These are phyloP conservation scores for button mushroom (Agaricus bisporus) DNA, from an alignment of 768 basidiomycete genomes.

Conservation along the genomic window DNA sequence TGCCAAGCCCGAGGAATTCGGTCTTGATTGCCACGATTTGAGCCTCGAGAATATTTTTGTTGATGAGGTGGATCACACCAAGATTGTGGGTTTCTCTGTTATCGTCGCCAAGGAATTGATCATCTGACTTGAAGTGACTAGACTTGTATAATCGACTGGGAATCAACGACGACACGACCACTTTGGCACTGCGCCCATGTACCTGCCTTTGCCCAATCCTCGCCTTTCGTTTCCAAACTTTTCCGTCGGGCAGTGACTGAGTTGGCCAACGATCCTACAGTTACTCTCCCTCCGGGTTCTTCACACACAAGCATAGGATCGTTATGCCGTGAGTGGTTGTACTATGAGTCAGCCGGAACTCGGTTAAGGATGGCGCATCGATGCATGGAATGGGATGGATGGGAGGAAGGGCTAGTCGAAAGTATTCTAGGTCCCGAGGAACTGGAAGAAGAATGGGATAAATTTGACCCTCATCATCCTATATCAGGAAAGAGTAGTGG, in stretches of 20 bases:
- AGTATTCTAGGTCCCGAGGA: slow-evolving; percentile 72
- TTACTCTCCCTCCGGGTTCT: slow-evolving; percentile 14
- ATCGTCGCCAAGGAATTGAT: slow-evolving; percentile 1
- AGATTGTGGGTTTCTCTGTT: slow-evolving; percentile 51
- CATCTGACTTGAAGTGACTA: slow-evolving; percentile 20
- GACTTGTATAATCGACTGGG: slow-evolving; percentile 90
- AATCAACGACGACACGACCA: slow-evolving; percentile 83
- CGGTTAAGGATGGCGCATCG: slow-evolving; percentile 73
- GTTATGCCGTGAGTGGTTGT: slow-evolving; percentile 66
- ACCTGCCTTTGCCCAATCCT: slow-evolving; percentile 74
- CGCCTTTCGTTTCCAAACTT: slow-evolving; percentile 64
- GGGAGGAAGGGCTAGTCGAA: slow-evolving; percentile 80
- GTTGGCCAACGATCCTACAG: slow-evolving; percentile 29
- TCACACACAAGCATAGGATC: slow-evolving; percentile 20
- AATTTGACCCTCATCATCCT: slow-evolving; percentile 11
- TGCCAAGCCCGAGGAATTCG: slow-evolving; percentile 54
- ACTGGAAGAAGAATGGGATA: slow-evolving; percentile 67
- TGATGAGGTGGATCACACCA: slow-evolving; percentile 57
- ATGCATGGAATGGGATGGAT: slow-evolving; percentile 84
- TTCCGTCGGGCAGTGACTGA: slow-evolving; percentile 61
- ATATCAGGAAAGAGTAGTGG: slow-evolving; percentile 10
- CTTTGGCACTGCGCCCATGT: slow-evolving; percentile 83
- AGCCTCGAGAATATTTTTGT: slow-evolving; percentile 85
- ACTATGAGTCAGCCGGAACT: slow-evolving; percentile 60
- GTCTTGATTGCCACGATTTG: slow-evolving; percentile 80